Conservation (phyloP, 345 rosid genomes). For the Conringia planisiliqua region DNA sequence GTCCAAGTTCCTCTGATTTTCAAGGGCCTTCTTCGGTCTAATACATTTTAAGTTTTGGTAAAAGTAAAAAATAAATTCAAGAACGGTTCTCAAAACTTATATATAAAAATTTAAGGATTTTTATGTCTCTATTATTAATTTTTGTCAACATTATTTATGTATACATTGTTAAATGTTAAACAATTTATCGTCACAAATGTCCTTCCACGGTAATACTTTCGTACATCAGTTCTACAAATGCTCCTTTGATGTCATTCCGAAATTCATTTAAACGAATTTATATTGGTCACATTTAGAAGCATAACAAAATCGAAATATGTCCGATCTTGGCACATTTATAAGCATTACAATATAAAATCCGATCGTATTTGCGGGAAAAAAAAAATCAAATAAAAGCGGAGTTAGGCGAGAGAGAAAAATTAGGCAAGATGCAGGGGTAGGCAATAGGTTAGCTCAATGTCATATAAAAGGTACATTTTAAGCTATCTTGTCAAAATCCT, state of each 20-base stretch:
- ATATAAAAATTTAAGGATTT: too few relatives aligned
- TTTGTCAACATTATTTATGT: not conserved
- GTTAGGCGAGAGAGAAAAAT: conserved; percentile 15
- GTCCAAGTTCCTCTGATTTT: not conserved
- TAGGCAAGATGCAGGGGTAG: conserved; percentile 22
- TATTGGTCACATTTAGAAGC: not conserved
- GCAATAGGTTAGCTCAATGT: conserved; percentile 27
- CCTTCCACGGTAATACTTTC: not conserved
- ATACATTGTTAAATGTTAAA: not conserved
- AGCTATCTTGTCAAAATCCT: conserved; percentile 8
- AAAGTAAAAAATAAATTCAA: too few relatives aligned
- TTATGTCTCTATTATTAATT: not conserved
- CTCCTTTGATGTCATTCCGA: not conserved
- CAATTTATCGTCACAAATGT: not conserved
- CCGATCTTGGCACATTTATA: too few relatives aligned
- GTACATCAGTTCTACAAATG: not conserved
- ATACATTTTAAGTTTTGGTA: not conserved
- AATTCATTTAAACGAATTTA: not conserved
- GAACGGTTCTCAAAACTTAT: not conserved
- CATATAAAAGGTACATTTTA: conserved; percentile 9
- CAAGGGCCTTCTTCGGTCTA: not conserved
- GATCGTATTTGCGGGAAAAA: not conserved
- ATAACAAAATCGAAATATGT: not conserved
- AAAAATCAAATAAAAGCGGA: not conserved
- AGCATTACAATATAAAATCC: not conserved